These are phyloP conservation scores for Melocanna baccifera DNA, from an alignment of 176 grass and related monocot species.

Conservation along the genomic window DNA sequence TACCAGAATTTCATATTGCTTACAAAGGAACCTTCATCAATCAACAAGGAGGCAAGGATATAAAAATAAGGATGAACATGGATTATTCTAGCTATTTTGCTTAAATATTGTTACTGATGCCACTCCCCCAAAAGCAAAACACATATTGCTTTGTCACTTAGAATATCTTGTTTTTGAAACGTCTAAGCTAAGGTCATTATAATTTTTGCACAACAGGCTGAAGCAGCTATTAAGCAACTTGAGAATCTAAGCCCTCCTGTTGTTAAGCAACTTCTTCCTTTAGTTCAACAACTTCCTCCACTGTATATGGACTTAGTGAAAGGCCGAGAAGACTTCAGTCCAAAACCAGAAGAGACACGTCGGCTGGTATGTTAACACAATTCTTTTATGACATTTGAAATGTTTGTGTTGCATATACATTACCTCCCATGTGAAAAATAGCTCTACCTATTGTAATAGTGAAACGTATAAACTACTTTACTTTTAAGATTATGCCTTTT, in stretches of 20 bases:
- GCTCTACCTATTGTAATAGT: background rate
- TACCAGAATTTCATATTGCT: background rate
- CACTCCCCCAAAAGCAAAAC: background rate
- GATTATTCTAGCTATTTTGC: background rate
- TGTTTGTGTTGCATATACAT: background rate
- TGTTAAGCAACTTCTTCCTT: constrained; percentile 88
- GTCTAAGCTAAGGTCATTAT: constrained; percentile 12
- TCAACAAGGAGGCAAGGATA: background rate
- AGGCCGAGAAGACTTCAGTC: constrained; percentile 90
- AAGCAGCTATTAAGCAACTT: constrained; percentile 91
- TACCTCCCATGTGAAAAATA: background rate
- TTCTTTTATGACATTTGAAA: constrained; percentile 18
- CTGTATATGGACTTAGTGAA: constrained; percentile 91
- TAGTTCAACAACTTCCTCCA: constrained; percentile 92
- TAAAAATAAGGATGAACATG: background rate
- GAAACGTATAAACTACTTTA: background rate
- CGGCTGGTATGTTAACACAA: constrained; percentile 56
- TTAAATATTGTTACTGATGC: background rate
- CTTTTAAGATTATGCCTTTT: background rate
- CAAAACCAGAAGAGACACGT: constrained; percentile 91
- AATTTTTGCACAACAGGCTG: constrained; percentile 56
- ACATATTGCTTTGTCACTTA: background rate
- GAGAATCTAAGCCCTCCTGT: constrained; percentile 84
- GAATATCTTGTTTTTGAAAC: background rate
- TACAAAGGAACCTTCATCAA: background rate